Evolutionary conservation across 148 eudicot species (phyloP).

Genomic region (Camellia lanceoleosa): DNA sequence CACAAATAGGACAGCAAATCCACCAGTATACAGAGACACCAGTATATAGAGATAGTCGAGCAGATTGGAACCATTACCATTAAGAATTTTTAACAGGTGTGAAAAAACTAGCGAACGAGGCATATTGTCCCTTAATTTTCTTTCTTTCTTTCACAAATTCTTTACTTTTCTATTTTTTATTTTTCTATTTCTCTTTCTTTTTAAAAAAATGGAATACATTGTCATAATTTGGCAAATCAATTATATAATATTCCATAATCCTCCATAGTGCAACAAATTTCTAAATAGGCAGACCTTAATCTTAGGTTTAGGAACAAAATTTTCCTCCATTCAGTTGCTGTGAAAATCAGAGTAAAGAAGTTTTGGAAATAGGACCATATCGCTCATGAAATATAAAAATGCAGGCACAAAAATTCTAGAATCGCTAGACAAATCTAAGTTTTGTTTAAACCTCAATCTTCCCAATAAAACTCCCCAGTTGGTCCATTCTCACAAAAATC

Average conservation of each 20-base stretch:
- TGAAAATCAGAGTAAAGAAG: background rate
- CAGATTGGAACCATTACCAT: constrained; percentile 5
- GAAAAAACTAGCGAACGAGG: background rate
- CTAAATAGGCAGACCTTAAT: background rate
- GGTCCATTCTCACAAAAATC: background rate
- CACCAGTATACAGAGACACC: background rate
- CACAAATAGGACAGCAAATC: background rate
- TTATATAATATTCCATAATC: background rate
- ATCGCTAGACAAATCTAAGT: background rate
- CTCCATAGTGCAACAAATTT: background rate
- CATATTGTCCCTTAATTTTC: background rate
- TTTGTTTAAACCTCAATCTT: background rate
- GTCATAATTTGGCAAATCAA: background rate
- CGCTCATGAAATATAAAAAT: background rate
- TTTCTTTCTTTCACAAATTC: background rate
- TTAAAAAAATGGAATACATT: background rate
- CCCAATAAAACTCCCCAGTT: background rate
- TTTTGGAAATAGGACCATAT: background rate
- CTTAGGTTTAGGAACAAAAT: background rate
- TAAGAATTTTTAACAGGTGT: background rate
- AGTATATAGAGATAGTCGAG: background rate
- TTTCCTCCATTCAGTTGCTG: background rate
- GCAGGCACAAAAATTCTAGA: constrained; percentile 12
- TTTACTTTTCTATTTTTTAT: background rate
- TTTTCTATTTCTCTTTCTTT: no score